Conservation (phyloP, 2,329 filamentous ascomycete genomes). For the Arthrocladium fulminans region DNA sequence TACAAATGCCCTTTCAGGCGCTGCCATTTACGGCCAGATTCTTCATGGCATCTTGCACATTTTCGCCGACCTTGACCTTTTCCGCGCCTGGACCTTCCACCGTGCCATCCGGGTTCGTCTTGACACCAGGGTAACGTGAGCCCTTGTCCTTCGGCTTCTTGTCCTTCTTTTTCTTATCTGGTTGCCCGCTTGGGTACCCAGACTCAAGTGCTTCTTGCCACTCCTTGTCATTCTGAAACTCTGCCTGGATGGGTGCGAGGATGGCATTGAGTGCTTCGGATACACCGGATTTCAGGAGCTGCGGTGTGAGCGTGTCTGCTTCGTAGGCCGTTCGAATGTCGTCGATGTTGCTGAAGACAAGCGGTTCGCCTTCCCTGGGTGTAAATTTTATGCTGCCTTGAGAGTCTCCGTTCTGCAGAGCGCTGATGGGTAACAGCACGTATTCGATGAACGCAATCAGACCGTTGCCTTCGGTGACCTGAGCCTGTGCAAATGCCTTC, state of each 20-base stretch:
- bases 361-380: constrained; percentile 58
- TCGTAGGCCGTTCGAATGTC: constrained; percentile 71
- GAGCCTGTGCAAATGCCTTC: constrained; percentile 72
- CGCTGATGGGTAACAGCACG: constrained; percentile 69
- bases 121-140: constrained; percentile 49
- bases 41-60: constrained; percentile 19
- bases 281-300: constrained; percentile 78
- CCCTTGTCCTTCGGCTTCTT: constrained; percentile 73
- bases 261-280: constrained; percentile 56
- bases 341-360: constrained; percentile 69
- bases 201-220: constrained; percentile 71
- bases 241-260: constrained; percentile 66
- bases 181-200: constrained; percentile 67
- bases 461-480: constrained; percentile 74
- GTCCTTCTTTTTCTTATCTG: constrained; percentile 58
- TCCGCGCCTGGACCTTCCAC: constrained; percentile 18
- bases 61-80: constrained; percentile 18
- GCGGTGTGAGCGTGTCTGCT: constrained; percentile 74
- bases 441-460: constrained; percentile 78
- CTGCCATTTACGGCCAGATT: constrained; percentile 18
- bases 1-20: background rate
- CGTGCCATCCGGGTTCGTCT: constrained; percentile 18
- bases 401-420: constrained; percentile 45
- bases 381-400: constrained; percentile 56
- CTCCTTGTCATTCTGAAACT: constrained; percentile 60